Evolutionary conservation across 108 stramenopile genomes (phyloP), one percentile per base, ranked within the genome.

Genomic region (Nitzschia inconspicua): DNA sequence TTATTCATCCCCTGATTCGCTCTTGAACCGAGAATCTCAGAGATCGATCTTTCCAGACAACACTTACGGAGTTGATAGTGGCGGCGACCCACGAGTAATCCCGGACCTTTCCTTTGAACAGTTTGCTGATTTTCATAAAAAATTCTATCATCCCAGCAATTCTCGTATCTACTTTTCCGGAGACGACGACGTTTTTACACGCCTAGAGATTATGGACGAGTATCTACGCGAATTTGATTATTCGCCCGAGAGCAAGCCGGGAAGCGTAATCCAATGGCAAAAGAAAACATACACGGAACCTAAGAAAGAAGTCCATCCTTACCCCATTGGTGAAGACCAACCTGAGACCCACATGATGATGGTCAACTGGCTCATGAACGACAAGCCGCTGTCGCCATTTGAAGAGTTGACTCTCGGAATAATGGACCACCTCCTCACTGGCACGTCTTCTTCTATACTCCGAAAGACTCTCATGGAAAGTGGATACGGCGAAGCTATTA

Each of bases 111-210:
- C 82, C 25, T 98, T 97, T 67, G 95, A 95, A 46, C 89, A 97
- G 44, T 98, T 99, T 64, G 70, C 76, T 20, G 79, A 80, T 10
- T 99, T 99, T 72, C 98, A 98, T 71, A 55, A 48, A 20, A 82
- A 82, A 46, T 94, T 83, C 57, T 99, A 99, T 75, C 96, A 97
- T 62, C 99, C 99, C 11, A 73, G 76, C 63, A 99, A 99, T 64
- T 82, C 95, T 19, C 85, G 91, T 28, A 89, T 98, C 41, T 99
- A 93, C 79, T 86, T 86, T 48, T 75, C 88, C 4, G 99, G 99
- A 9, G 97, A 99, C 64, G 98, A 98, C 65, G 89, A 95, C 73
- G 94, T 93, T 13, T 46, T 32, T 24, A 62, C 76, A 44, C 77
- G 97, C 6, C 76, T 99, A 49, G 91, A 96, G 47, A 50, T 98